Evolutionary conservation across 176 grass and related monocot genomes (phyloP).

Genomic region (Melocanna baccifera): DNA sequence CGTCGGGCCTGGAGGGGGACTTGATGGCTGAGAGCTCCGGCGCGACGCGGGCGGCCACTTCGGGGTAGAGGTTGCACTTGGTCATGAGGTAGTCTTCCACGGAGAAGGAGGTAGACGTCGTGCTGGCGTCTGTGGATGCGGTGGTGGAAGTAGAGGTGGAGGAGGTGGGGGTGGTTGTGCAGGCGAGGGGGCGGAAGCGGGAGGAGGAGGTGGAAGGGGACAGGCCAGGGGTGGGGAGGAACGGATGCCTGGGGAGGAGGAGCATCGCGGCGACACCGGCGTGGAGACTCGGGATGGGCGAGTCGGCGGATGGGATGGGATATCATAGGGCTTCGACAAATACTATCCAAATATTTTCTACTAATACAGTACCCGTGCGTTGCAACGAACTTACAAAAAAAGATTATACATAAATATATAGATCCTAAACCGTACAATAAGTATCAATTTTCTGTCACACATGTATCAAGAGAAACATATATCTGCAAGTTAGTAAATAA

Average conservation of each 20-base stretch:
- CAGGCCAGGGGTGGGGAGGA: neutral
- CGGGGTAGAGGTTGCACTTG: constrained; percentile 25
- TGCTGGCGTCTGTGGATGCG: neutral
- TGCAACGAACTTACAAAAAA: too few relatives aligned
- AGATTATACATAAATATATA: too few relatives aligned
- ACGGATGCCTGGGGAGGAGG: neutral
- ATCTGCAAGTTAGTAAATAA: too few relatives aligned
- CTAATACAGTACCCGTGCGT: too few relatives aligned
- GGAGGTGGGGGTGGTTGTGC: neutral
- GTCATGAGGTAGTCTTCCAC: constrained; percentile 22
- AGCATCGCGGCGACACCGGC: constrained; percentile 3
- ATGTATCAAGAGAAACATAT: too few relatives aligned
- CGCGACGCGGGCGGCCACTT: constrained; percentile 4
- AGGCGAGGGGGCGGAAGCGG: neutral
- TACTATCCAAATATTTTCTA: too few relatives aligned
- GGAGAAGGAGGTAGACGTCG: neutral
- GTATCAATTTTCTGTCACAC: too few relatives aligned
- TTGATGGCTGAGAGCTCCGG: constrained; percentile 27
- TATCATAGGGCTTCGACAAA: too few relatives aligned
- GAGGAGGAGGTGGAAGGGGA: neutral
- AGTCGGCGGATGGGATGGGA: neutral
- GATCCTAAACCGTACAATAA: too few relatives aligned
- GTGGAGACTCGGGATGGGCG: neutral
- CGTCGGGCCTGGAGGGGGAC: constrained; percentile 35
- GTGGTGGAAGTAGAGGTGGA: neutral